These are phyloP conservation scores for Xylaria arbuscula DNA, from an alignment of 2,329 filamentous ascomycete species.

Conservation along the genomic window DNA sequence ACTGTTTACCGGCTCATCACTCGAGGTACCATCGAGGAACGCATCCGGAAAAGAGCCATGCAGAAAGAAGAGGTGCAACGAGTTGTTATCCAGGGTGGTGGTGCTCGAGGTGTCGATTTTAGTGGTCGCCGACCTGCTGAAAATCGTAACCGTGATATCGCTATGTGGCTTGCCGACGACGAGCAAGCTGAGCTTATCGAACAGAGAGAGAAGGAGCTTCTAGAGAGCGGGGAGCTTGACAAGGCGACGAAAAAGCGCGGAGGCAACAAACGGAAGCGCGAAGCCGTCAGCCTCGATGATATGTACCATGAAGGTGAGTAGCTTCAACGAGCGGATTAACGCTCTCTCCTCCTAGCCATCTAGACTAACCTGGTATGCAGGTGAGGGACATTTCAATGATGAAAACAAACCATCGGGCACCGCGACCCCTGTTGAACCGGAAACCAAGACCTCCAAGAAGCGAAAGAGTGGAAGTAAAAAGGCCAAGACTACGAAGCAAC, in stretches of 20 bases:
- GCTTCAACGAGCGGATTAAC: background rate
- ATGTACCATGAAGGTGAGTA: conserved; percentile 98
- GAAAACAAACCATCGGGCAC: conserved; percentile 84
- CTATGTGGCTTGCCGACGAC: conserved; percentile 98
- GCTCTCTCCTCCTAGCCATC: conserved; percentile 17
- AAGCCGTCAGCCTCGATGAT: conserved; percentile 82
- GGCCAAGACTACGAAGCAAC: conserved; percentile 76
- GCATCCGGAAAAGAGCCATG: conserved; percentile 93
- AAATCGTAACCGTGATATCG: conserved; percentile 97
- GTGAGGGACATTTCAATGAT: conserved; percentile 96
- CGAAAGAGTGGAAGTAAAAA: conserved; percentile 66
- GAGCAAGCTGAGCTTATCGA: conserved; percentile 96
- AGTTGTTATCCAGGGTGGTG: conserved; percentile 93
- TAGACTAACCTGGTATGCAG: conserved; percentile 62
- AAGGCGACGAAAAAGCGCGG: conserved; percentile 72
- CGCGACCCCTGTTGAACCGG: conserved; percentile 77
- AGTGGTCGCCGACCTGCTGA: conserved; percentile 88
- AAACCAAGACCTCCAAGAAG: conserved; percentile 64
- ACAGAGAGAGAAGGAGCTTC: conserved; percentile 86
- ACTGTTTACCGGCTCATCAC: conserved; percentile 98
- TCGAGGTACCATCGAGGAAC: conserved; percentile 95
- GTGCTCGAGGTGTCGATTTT: conserved; percentile 90
- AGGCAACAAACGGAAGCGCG: conserved; percentile 66
- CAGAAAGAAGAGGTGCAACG: conserved; percentile 99
- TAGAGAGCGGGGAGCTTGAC: conserved; percentile 75